Base-by-base conservation (phyloP, 1,284 basidiomycete genomes). In the Ustilago lituana region DNA sequence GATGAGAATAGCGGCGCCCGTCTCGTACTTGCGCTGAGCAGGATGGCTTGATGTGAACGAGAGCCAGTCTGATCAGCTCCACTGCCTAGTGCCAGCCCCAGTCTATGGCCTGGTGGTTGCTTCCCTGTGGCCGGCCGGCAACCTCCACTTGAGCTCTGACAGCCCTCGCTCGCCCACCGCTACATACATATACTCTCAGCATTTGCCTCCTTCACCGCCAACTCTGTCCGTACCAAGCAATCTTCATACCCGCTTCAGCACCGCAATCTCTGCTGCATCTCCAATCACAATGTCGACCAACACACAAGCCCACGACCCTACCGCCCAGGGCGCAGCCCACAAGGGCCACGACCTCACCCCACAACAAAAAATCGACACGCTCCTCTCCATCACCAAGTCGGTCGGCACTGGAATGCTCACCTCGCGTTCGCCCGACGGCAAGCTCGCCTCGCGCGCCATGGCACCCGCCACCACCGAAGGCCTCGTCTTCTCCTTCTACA, bases 371-470 rank as follows among this genome's bases (percentile, higher is more conserved):
- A 61, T 74, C 47, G 68, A 77, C 37, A 60, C 49, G 1, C 33
- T 71, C 2, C 56, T 74, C 49, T 60, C 65, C 47, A 73, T 76
- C 59, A 62, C 60, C 52, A 69, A 74, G 57, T 20, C 56, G 48
- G 55, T 74, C 20, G 72, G 72, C 35, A 66, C 58, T 82, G 84
- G 89, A 45, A 92, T 94, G 89, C 85, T 95, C 48, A 90, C 90
- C 15, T 91, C 91, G 15, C 89, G 89, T 41, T 86, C 87, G n/a
- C 78, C 86, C n/a, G 85, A 88, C 65, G 92, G 92, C 2, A 84
- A 86, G 46, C 83, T 96, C 31, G 92, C 94, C 81, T 88, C 91
- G 8, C 87, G 93, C 47, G 89, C 90, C 32, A 95, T 93, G 92
- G 86, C 86, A n/a, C 89, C 90, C 17, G 84, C 86, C 32, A 71